Conservation (phyloP, 2,329 filamentous ascomycete genomes). For the Cadophora sp. region DNA sequence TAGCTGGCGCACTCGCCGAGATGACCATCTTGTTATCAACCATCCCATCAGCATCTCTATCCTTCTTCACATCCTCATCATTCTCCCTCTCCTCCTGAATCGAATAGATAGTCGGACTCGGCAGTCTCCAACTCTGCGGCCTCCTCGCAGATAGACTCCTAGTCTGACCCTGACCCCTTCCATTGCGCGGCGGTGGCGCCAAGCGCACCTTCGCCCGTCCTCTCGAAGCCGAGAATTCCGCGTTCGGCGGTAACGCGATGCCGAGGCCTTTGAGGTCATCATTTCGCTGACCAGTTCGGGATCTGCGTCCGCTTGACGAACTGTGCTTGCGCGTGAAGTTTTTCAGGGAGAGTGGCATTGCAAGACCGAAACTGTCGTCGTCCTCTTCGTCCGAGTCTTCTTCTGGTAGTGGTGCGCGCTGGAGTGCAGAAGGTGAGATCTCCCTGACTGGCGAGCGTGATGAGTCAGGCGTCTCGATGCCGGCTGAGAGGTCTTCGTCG, state of each 20-base stretch:
- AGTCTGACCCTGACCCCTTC: constrained; percentile 38
- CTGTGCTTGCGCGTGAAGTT: constrained; percentile 38
- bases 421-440: constrained; percentile 42
- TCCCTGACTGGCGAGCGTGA: constrained; percentile 38
- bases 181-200: constrained; percentile 22
- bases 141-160: constrained; percentile 38
- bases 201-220: constrained; percentile 39
- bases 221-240: constrained; percentile 32
- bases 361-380: constrained; percentile 37
- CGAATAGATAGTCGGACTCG: constrained; percentile 43
- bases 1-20: constrained; percentile 33
- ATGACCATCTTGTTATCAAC: constrained; percentile 15
- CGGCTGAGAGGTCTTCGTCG: constrained; percentile 42
- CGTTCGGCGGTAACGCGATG: constrained; percentile 31
- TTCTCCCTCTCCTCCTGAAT: constrained; percentile 44
- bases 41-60: constrained; percentile 1
- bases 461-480: constrained; percentile 43
- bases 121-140: constrained; percentile 42
- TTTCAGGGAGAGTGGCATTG: constrained; percentile 41
- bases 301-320: constrained; percentile 32
- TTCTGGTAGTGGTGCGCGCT: constrained; percentile 32
- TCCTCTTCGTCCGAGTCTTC: constrained; percentile 34
- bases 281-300: constrained; percentile 27
- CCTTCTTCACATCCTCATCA: constrained; percentile 32
- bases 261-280: constrained; percentile 38